A percentile compares a stretch with the other conserved stretches of the same genome.
phyloP scores from a whole-genome alignment of 139 green algal genomes.

The Coccomyxa sp. region DNA sequence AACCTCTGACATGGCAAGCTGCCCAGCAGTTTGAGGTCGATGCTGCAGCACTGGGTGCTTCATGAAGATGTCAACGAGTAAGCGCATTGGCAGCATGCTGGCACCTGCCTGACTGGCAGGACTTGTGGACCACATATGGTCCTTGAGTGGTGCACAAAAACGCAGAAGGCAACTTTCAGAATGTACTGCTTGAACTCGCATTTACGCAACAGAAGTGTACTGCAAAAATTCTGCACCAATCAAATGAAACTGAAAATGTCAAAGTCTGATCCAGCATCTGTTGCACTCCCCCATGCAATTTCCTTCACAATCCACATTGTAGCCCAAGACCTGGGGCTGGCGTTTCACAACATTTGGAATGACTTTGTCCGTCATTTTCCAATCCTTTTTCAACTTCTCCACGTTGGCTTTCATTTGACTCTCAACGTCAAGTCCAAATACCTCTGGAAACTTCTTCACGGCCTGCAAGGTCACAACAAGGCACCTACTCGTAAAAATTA shows the following conservation, averaged over 20 bases:
- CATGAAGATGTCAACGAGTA: neutral
- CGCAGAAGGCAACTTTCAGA: too few species aligned
- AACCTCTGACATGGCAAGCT: neutral
- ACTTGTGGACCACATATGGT: too few species aligned
- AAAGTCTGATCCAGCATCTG: constrained; percentile 43
- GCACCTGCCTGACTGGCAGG: too few species aligned
- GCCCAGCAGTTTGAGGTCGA: neutral
- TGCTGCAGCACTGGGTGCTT: neutral
- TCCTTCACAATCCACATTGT: constrained; percentile 50
- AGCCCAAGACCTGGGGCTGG: constrained; percentile 45
- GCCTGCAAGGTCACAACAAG: neutral
- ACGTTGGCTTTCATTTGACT: constrained; percentile 32
- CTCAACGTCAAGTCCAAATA: constrained; percentile 39
- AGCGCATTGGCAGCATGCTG: too few species aligned
- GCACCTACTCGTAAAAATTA: neutral
- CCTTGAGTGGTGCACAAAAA: too few species aligned
- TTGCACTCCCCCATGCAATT: constrained; percentile 62
- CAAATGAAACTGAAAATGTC: too few species aligned
- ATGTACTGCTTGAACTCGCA: too few species aligned
- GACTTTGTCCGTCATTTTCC: constrained; percentile 33
- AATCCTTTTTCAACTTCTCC: constrained; percentile 38
- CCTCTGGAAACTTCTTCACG: constrained; percentile 30
- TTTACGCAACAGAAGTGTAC: too few species aligned
- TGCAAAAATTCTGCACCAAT: too few species aligned
- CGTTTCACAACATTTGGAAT: constrained; percentile 35